Evolutionary conservation across 495 filamentous ascomycete species (phyloP), one percentile per base, ranked within the genome.

Genomic region (Pseudoneurospora amorphoporcata): DNA sequence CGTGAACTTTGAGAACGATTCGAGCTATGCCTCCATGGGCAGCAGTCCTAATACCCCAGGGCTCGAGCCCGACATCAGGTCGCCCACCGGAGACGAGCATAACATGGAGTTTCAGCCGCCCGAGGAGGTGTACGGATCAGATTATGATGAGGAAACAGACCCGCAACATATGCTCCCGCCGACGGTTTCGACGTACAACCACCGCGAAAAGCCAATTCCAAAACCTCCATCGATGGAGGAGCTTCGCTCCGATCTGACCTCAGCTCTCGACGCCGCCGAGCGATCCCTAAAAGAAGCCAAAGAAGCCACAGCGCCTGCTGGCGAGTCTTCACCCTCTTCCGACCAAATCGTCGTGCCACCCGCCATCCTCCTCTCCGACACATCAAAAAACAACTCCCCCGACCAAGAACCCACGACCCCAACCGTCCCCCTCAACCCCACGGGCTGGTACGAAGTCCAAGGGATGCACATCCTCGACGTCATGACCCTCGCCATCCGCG

Each of bases 121-220:
- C 53, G 85, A 87, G n/a, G 86, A 86, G 29, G 87, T 84, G 68
- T 87, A 83, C 73, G 88, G 84, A 74, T 87, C 87, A 1, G 85
- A 86, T 73, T 80, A 90, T 41, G 87, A 87, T 42, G 85, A 89
- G 1, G 88, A 90, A 74, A 82, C 86, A 19, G 88, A 91, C 19
- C 84, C 87, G 37, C 53, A 65, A 17, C 83, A 88, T 45, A 95
- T 99, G 90, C 89, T 97, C 16, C 95, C 95, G 6, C 95, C 95
- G 4, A 99, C 95, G 0, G 94, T 94, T 9, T 97, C 94, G 84
- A 98, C 96, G 8, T 99, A 98, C 81, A 95, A 91, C 74, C 90
- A 94, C 75, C 91, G 92, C 75, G 90, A 92, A 40, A 94, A 94
- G 74, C 90, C 91, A 69, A 86, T 97, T 40, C 90, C 92, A n/a